Evolutionary conservation across 1,139 yeast genomes (phyloP).

Genomic region (Geotrichum aggregatum): DNA sequence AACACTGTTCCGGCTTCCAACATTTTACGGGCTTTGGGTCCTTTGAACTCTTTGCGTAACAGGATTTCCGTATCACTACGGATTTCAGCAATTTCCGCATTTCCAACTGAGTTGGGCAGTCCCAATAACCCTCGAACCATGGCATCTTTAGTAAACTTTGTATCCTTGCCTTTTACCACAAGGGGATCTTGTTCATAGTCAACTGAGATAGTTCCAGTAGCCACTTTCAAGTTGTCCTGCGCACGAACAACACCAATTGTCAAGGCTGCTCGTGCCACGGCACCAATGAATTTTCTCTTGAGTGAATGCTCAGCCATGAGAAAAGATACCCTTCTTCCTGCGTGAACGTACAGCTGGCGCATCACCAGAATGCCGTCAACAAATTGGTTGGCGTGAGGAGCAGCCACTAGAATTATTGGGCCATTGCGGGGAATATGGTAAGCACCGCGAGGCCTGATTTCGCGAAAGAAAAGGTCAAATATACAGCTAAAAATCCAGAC

Average conservation of each 20-base stretch:
- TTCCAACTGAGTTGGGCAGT: conserved; percentile 75
- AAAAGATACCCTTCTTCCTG: conserved; percentile 73
- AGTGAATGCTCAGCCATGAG: conserved; percentile 82
- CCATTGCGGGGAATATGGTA: conserved; percentile 78
- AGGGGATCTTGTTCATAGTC: conserved; percentile 44
- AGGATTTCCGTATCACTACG: conserved; percentile 68
- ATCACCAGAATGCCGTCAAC: conserved; percentile 84
- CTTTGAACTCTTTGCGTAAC: conserved; percentile 68
- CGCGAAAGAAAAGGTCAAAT: conserved; percentile 71
- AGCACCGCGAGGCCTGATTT: conserved; percentile 86
- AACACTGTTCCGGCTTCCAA: conserved; percentile 51
- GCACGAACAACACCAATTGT: conserved; percentile 89
- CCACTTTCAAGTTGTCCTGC: conserved; percentile 70
- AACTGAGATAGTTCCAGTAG: conserved; percentile 57
- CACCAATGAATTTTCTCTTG: conserved; percentile 63
- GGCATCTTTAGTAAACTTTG: conserved; percentile 65
- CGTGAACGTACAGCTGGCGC: conserved; percentile 72
- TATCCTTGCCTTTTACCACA: conserved; percentile 58
- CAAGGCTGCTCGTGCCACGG: conserved; percentile 67
- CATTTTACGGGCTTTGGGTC: conserved; percentile 43
- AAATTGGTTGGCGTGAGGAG: conserved; percentile 96
- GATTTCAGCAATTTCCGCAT: conserved; percentile 64
- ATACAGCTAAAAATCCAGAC: conserved; percentile 40
- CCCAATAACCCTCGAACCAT: conserved; percentile 66
- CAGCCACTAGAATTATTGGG: conserved; percentile 91